Percentiles rank a stretch among this genome's conserved stretches.
These are phyloP conservation scores for Chrysosphaeria jannelii DNA, from an alignment of 2,329 filamentous ascomycete species.

Conservation along the genomic window DNA sequence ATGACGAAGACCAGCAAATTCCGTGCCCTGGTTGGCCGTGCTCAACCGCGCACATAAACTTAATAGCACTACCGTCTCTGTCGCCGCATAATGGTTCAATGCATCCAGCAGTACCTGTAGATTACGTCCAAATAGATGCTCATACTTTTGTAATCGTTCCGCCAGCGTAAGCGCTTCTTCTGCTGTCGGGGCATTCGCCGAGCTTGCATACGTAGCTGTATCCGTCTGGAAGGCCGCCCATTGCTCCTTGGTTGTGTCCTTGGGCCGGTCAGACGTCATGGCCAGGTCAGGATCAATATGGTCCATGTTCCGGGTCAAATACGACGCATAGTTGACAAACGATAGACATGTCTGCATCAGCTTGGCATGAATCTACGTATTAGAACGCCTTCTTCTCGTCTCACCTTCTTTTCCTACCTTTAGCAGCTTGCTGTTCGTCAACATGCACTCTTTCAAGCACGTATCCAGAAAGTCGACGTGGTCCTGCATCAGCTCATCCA, in stretches of 20 bases:
- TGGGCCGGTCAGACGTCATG: slow-evolving; percentile 21
- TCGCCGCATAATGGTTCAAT: slow-evolving; percentile 88
- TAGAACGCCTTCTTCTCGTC: neutral
- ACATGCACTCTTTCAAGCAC: slow-evolving; percentile 94
- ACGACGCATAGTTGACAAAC: slow-evolving; percentile 73
- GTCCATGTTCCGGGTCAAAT: slow-evolving; percentile 58
- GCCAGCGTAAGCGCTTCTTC: slow-evolving; percentile 21
- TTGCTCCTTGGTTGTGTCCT: slow-evolving; percentile 27
- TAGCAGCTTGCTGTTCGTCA: slow-evolving; percentile 83
- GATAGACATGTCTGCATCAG: slow-evolving; percentile 86
- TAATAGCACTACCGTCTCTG: slow-evolving; percentile 79
- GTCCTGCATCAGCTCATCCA: slow-evolving; percentile 95
- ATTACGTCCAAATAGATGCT: slow-evolving; percentile 75
- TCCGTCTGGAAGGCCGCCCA: slow-evolving; percentile 22
- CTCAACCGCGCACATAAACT: slow-evolving; percentile 62
- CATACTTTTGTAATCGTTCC: slow-evolving; percentile 72
- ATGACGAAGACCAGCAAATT: slow-evolving; percentile 26
- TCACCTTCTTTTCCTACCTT: slow-evolving; percentile 23
- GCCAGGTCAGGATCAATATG: slow-evolving; percentile 56
- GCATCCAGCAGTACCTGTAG: slow-evolving; percentile 83
- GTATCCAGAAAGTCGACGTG: slow-evolving; percentile 96
- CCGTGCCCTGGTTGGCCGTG: slow-evolving; percentile 49
- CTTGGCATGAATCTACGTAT: slow-evolving; percentile 89
- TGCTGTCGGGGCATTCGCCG: slow-evolving; percentile 9
- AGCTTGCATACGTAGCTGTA: slow-evolving; percentile 1